phyloP scores from a whole-genome alignment of 1,284 basidiomycete genomes.

The Spongispora temasekensis region DNA sequence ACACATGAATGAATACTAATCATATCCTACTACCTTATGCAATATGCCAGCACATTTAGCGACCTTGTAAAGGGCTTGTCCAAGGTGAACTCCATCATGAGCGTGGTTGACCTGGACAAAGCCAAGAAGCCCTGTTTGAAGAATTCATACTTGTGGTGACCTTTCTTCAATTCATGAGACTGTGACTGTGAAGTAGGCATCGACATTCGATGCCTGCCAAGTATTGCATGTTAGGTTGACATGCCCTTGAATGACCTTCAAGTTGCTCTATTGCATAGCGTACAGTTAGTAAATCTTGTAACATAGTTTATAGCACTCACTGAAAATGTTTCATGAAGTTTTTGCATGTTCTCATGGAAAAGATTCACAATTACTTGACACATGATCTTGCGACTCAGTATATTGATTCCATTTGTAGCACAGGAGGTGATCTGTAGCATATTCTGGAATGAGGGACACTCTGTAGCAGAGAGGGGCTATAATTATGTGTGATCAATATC shows the following conservation, averaged over 20 bases:
- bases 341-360: not conserved
- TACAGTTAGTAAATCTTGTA: not conserved
- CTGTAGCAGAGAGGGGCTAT: not conserved
- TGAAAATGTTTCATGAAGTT: not conserved
- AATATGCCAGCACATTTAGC: not conserved
- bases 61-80: slow-evolving; percentile 13
- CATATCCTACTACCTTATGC: not conserved
- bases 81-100: not conserved
- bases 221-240: slow-evolving; percentile 9
- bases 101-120: slow-evolving; percentile 7
- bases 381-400: not conserved
- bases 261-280: not conserved
- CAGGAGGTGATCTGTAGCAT: not conserved
- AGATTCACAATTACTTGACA: not conserved
- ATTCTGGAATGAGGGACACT: not conserved
- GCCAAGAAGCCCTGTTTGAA: not conserved
- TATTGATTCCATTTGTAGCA: not conserved
- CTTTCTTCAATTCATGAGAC: slow-evolving; percentile 7
- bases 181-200: slow-evolving; percentile 6
- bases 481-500: not conserved
- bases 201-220: slow-evolving; percentile 6
- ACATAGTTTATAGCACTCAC: not conserved
- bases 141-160: not conserved
- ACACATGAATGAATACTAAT: not conserved
- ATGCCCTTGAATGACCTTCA: not conserved